Evolutionary conservation across 1,284 basidiomycete species (phyloP).

Genomic region (Cutaneotrichosporon curvatum): DNA sequence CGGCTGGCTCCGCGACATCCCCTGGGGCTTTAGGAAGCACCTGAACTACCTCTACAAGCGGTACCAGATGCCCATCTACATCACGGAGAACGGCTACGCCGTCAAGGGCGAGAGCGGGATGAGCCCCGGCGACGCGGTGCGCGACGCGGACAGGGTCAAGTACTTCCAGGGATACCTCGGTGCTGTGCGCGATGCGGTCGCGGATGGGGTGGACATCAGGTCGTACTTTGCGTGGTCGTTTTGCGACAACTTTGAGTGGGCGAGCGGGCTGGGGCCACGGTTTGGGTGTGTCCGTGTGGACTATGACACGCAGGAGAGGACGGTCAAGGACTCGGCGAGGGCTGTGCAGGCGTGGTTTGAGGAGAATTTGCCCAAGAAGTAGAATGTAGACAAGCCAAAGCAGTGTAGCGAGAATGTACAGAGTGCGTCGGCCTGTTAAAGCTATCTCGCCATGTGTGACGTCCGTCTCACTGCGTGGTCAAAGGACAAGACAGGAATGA

Average conservation of each 20-base stretch:
- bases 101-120: constrained; percentile 59
- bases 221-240: constrained; percentile 57
- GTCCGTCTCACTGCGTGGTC: no score
- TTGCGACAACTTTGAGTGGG: constrained; percentile 66
- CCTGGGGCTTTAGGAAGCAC: constrained; percentile 48
- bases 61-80: constrained; percentile 62
- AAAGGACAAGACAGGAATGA: no score
- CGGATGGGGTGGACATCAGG: constrained; percentile 60
- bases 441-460: no score
- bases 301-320: constrained; percentile 62
- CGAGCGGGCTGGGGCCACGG: constrained; percentile 26
- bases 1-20: constrained; percentile 38
- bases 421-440: no score
- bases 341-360: neutral
- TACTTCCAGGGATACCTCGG: constrained; percentile 62
- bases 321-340: constrained; percentile 58
- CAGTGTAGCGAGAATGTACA: constrained; percentile 1
- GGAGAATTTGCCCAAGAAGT: constrained; percentile 3
- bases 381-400: no score
- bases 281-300: constrained; percentile 35
- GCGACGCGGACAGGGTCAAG: constrained; percentile 58
- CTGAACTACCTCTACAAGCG: constrained; percentile 62
- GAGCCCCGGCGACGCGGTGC: constrained; percentile 51
- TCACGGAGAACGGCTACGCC: constrained; percentile 67
- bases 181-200: constrained; percentile 55